Base-by-base conservation (phyloP, 495 filamentous ascomycete genomes). In the Penicillium paxilli region DNA sequence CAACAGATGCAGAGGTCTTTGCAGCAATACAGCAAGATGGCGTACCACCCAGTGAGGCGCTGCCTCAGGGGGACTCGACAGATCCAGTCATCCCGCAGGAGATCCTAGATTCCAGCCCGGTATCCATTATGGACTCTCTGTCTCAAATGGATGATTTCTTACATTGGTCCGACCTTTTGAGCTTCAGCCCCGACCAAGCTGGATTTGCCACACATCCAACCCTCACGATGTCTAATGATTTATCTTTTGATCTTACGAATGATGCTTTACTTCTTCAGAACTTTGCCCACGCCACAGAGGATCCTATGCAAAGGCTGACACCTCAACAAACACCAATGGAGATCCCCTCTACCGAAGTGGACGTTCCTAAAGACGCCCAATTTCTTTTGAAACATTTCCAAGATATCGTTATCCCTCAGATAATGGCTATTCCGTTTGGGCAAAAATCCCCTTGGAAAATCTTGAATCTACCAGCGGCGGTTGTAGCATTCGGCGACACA, bases 371-470 rank as follows among this genome's bases (percentile, higher is more conserved):
- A 14, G 61, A 72, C 20, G 63, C 63, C 0, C 65, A 65, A 8
- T 70, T 49, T 10, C 44, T 72, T 0, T 41, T 72, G 0, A 68
- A 60, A 44, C 65, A 72, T 44, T 72, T 68, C 21, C 67, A 72
- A 23, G 65, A 72, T 24, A 40, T 57, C 14, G 65, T 72, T 0
- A 67, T 70, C 24, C 58, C 67, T 3, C 60, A 64, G 4, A 68
- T 72, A 25, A 67, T 68, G 62, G 66, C 65, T 12, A 60, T 72
- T 26, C 65, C 69, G 1, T 60, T 64, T 12, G 61, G 62, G 0
- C 52, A 68, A 24, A 72, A 72, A 41, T 65, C 67, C 1, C 67
- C 69, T 0, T 72, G 69, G 67, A 64, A 65, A 35, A 67, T 70
- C 8, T 22, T 68, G 22, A 70, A 70, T 32, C 51, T 72, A 6